Conservation (phyloP, 495 filamentous ascomycete genomes). For the Evansstolkia leycettana region DNA sequence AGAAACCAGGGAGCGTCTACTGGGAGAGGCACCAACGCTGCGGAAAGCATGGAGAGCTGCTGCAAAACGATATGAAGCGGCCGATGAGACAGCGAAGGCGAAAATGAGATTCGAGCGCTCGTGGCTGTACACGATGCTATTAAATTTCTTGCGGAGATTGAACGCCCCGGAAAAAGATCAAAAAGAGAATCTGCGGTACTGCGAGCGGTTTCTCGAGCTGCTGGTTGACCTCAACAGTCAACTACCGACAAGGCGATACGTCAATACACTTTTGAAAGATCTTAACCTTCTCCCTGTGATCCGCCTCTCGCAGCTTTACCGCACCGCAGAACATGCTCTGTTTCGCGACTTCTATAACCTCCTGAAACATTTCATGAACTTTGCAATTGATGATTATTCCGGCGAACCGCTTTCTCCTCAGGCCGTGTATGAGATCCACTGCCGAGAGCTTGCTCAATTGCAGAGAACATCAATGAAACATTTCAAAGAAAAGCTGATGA, state of each 20-base stretch:
- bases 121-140: slow-evolving; percentile 79
- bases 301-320: slow-evolving; percentile 65
- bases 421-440: slow-evolving; percentile 71
- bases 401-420: slow-evolving; percentile 59
- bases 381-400: slow-evolving; percentile 84
- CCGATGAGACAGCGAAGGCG: slow-evolving; percentile 66
- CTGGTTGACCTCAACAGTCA: slow-evolving; percentile 87
- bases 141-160: slow-evolving; percentile 70
- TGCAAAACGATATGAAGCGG: slow-evolving; percentile 73
- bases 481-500: slow-evolving; percentile 82
- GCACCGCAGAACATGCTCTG: slow-evolving; percentile 58
- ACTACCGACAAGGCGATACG: slow-evolving; percentile 84
- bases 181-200: slow-evolving; percentile 64
- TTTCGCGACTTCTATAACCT: slow-evolving; percentile 72
- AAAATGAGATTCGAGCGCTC: slow-evolving; percentile 82
- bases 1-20: slow-evolving; percentile 48
- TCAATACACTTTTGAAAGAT: slow-evolving; percentile 85
- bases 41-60: slow-evolving; percentile 88
- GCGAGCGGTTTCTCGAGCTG: slow-evolving; percentile 86
- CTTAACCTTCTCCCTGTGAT: slow-evolving; percentile 79
- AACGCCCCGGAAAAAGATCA: slow-evolving; percentile 41
- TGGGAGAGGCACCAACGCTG: slow-evolving; percentile 56
- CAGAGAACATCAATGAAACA: slow-evolving; percentile 72
- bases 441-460: slow-evolving; percentile 58
- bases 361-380: slow-evolving; percentile 72